These are phyloP conservation scores for Microsporum ferrugineum DNA, from an alignment of 2,329 filamentous ascomycete species.

Conservation along the genomic window DNA sequence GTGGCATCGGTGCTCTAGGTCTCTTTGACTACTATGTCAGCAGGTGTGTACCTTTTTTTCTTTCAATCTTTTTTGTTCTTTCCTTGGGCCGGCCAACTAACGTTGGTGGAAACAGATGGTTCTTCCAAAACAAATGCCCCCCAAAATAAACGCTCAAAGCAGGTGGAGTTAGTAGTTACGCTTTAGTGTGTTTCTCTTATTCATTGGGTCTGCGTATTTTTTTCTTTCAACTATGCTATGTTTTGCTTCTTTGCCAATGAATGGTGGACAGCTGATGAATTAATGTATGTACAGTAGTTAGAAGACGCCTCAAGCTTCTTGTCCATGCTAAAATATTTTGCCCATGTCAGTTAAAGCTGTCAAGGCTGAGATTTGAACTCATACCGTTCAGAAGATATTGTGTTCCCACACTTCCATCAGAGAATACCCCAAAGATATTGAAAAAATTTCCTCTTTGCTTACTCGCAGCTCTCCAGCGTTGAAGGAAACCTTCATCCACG, in stretches of 20 bases:
- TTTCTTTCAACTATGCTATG: not conserved
- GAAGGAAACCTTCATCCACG: no score
- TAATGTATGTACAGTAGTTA: not conserved
- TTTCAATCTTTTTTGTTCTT: no score
- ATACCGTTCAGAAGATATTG: no score
- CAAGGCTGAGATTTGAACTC: no score
- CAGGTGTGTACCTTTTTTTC: constrained; percentile 30
- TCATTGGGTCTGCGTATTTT: not conserved
- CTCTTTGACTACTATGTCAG: constrained; percentile 39
- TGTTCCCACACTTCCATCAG: no score
- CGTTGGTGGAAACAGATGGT: constrained; percentile 28
- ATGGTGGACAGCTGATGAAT: not conserved
- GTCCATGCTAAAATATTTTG: no score
- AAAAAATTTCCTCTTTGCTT: no score
- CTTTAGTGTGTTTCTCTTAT: not conserved
- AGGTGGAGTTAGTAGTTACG: not conserved
- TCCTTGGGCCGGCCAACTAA: no score
- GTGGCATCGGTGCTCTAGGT: constrained; percentile 35
- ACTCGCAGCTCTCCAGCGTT: no score
- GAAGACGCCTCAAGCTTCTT: not conserved
- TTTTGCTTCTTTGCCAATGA: not conserved
- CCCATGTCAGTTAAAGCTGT: no score
- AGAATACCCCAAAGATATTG: no score
- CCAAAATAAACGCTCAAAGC: not conserved
- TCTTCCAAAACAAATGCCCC: constrained; percentile 42